Evolutionary conservation across 2,329 filamentous ascomycete genomes (phyloP), one percentile per base, ranked within the genome.

Genomic region (Colletotrichum endophyticum): DNA sequence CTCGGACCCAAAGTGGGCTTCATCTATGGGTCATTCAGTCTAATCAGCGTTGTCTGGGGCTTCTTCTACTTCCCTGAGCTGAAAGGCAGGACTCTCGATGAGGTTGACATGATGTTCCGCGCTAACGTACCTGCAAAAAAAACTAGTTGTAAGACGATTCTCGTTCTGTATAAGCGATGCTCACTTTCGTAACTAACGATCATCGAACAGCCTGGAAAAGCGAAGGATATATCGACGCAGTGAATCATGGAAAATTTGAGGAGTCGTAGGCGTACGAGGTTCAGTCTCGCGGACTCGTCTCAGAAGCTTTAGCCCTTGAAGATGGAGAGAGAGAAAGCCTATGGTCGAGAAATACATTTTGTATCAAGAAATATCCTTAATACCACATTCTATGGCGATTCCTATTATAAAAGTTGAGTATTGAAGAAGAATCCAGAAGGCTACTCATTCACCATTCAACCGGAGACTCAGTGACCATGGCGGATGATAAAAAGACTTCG

Each of bases 381-480:
- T 0, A 44, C 8, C 8, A 19, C 16, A 44, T 44, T 44, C 1
- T 19, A 2, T 44, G 2, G 16, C 36, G 8, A 44, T 44, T 44
- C 4, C 8, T 19, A 1, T 44, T 1, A 5, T 3, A 19, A 1
- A 2, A 39, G 0, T 44, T 5, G 36, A 19, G 36, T 44, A 19
- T 44, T 44, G 1, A 19, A 44, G 8, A 2, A 44, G 3, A 19
- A 44, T 3, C 16, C 16, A 44, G 16, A 19, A 49, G 39, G 39
- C 39, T 49, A 49, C 19, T 49, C 39, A 49, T 49, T 2, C 19
- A 44, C 16, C 7, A 39, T 3, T 1, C 6, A 4, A 13, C 1
- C 4, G 15, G 39, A 11, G 1, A n/a, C 39, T n/a, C 8, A n/a
- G 39, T 49, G 9, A 49, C 3, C 19, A 5, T 0, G 39, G 9